A percentile compares a stretch with the other conserved stretches of the same genome.
These are phyloP conservation scores for Keqinozyma sinolaborantium DNA, from an alignment of 1,139 yeast genomes.

Conservation along the genomic window DNA sequence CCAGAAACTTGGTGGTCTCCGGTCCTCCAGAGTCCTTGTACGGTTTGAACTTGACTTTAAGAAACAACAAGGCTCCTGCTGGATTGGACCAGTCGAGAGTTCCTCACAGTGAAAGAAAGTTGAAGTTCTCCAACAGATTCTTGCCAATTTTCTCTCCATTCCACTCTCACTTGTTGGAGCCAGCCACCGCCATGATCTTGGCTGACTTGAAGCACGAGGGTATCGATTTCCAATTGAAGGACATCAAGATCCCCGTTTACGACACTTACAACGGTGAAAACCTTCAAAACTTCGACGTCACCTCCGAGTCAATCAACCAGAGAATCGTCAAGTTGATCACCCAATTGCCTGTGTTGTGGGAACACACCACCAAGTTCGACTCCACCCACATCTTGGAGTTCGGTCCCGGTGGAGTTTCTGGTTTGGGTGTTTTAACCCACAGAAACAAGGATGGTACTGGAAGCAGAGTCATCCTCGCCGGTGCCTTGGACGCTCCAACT, in stretches of 20 bases:
- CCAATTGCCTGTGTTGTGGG: constrained; percentile 93
- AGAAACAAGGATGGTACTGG: constrained; percentile 99
- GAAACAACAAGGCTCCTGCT: constrained; percentile 92
- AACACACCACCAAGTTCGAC: constrained; percentile 72
- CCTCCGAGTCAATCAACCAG: constrained; percentile 46
- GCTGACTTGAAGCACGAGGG: constrained; percentile 58
- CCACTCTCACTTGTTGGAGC: constrained; percentile 82
- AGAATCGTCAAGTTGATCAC: constrained; percentile 80
- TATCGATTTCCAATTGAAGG: constrained; percentile 52
- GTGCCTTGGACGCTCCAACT: constrained; percentile 65
- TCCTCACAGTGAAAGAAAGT: constrained; percentile 89
- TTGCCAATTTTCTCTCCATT: constrained; percentile 95
- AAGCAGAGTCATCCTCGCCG: constrained; percentile 89
- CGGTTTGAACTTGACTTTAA: constrained; percentile 87
- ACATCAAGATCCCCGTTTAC: constrained; percentile 78
- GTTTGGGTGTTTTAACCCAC: constrained; percentile 92
- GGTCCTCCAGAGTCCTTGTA: constrained; percentile 99
- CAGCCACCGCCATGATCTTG: constrained; percentile 65
- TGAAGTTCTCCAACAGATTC: constrained; percentile 89
- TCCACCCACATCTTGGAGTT: constrained; percentile 91
- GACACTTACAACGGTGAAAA: constrained; percentile 88
- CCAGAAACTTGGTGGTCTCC: constrained; percentile 88
- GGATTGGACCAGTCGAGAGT: constrained; percentile 94
- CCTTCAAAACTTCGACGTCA: constrained; percentile 46
- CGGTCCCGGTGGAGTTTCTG: constrained; percentile 99